Evolutionary conservation across 2,329 filamentous ascomycete genomes (phyloP).

Genomic region (Fusarium sp.): DNA sequence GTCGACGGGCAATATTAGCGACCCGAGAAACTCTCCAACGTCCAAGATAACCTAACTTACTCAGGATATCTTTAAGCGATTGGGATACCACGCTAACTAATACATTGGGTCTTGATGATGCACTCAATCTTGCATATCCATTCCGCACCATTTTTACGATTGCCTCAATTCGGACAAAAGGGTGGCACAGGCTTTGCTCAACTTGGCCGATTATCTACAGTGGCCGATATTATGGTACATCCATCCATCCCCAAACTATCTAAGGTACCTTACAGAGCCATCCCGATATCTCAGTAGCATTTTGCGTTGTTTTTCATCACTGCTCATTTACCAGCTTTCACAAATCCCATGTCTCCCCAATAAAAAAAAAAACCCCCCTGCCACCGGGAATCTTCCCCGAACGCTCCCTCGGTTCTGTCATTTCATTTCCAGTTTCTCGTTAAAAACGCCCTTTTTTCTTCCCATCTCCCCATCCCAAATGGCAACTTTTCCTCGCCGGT

Average conservation of each 20-base stretch:
- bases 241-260: too few relatives aligned
- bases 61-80: not conserved
- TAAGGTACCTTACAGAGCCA: too few relatives aligned
- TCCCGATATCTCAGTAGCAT: not conserved
- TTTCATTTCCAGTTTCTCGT: constrained; percentile 12
- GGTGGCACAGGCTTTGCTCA: not conserved
- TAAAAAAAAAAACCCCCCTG: constrained; percentile 17
- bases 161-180: constrained; percentile 6
- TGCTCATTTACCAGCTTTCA: constrained; percentile 25
- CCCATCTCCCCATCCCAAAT: constrained; percentile 16
- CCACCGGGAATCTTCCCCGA: constrained; percentile 31
- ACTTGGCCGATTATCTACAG: not conserved
- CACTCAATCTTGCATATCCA: constrained; percentile 36
- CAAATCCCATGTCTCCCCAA: constrained; percentile 21
- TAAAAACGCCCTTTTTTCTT: constrained; percentile 3
- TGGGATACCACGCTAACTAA: constrained; percentile 14
- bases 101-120: constrained; percentile 2
- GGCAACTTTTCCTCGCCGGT: constrained; percentile 13
- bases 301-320: constrained; percentile 22
- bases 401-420: constrained; percentile 9
- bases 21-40: not conserved
- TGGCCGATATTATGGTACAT: not conserved
- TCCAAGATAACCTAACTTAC: not conserved
- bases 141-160: constrained; percentile 23
- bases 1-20: not conserved